Base-by-base conservation (phyloP, 305 asterid genomes). In the Rubia occidens region DNA sequence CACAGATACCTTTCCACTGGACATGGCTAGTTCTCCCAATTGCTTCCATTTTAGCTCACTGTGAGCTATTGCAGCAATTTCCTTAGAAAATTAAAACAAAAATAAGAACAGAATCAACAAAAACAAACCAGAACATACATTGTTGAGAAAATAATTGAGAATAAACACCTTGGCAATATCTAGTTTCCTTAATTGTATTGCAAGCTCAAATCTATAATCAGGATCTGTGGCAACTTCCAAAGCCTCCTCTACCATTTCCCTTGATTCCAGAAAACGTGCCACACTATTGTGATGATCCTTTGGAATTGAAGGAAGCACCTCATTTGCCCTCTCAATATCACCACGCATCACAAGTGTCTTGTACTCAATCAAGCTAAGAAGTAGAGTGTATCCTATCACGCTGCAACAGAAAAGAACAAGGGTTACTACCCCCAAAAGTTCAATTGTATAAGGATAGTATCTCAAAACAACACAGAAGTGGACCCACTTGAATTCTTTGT, bases 331-430 rank as follows among this genome's bases (percentile, higher is more conserved):
- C 74, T 89, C 96, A 66, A 91, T 81, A 76, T 94, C 99, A 74
- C 96, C 99, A 67, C 99, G 99, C 96, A 94, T 91, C 51, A 94
- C 94, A 61, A 94, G 95, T 75, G 99, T 94, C 88, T 94, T 94
- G 84, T 94, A 94, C 83, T 94, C 99, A 32, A 94, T 94, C 91
- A 94, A 84, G 83, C 95, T 83, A 67, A 94, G 95, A 47, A 94
- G 86, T 81, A 94, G 80, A 26, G 97, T 87, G 75, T 87, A 94
- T 69, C 96, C 96, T 60, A 94, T 81, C 71, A 94, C 94, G 81
- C 99, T 94, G 87, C 55, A 66, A 75, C 60, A 79, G 47, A 78
- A 56, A 75, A 11, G 60, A 69, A 29, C 37, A 75, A 60, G 64
- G 51, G 11, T 45, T 24, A 18, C 42, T 29, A 2, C 13, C 26